phyloP scores from a whole-genome alignment of 2,329 filamentous ascomycete species.

The Alternaria incomplexa region DNA sequence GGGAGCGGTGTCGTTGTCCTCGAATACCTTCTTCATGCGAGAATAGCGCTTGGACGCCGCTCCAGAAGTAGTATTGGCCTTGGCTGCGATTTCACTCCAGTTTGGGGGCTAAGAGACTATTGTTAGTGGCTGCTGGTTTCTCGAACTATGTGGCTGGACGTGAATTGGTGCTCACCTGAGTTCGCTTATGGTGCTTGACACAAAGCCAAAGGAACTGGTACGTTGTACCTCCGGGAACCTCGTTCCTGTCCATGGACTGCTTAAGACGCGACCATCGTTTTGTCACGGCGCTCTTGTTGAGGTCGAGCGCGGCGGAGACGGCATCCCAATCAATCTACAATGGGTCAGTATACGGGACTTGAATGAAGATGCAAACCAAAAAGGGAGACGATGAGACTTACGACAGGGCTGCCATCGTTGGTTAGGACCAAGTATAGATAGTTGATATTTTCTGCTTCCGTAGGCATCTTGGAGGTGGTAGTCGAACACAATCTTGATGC shows the following conservation, averaged over 20 bases:
- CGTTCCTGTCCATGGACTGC: conserved; percentile 28
- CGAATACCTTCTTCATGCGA: conserved; percentile 40
- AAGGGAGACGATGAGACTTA: conserved; percentile 10
- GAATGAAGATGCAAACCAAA: neutral
- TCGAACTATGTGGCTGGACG: neutral
- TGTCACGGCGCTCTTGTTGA: conserved; percentile 31
- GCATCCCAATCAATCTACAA: conserved; percentile 40
- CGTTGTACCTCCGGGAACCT: conserved; percentile 14
- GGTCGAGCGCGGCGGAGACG: conserved; percentile 28
- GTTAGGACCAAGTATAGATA: conserved; percentile 43
- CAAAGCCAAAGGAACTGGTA: conserved; percentile 39
- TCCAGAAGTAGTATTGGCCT: conserved; percentile 37
- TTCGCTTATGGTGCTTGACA: conserved; percentile 32
- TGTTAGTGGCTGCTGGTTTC: neutral
- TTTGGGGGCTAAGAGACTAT: conserved; percentile 14
- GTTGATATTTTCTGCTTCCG: conserved; percentile 35
- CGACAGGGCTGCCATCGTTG: conserved; percentile 25
- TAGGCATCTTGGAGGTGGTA: conserved; percentile 32
- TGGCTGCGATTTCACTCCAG: conserved; percentile 37
- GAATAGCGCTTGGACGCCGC: conserved; percentile 43
- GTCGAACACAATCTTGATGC: neutral
- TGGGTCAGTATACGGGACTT: neutral
- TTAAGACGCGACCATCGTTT: conserved; percentile 47
- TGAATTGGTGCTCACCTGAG: conserved; percentile 25
- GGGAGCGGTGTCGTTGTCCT: conserved; percentile 21